A percentile compares a stretch with the other conserved stretches of the same genome.
These are phyloP conservation scores for Paecilomyces dactylethromorphus DNA, from an alignment of 2,329 filamentous ascomycete genomes.

Conservation along the genomic window DNA sequence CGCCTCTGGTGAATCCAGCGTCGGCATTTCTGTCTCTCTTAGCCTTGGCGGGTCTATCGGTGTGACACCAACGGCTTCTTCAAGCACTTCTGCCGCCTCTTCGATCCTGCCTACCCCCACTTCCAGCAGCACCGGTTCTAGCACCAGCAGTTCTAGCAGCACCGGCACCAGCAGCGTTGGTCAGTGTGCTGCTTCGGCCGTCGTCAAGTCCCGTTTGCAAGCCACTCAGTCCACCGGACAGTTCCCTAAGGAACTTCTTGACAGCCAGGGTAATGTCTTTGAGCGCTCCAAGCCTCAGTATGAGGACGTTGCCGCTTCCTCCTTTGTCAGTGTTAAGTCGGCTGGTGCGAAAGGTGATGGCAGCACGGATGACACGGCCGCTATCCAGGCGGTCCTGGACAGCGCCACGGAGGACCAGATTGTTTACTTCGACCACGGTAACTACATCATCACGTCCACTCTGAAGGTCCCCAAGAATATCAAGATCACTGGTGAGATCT, in stretches of 20 bases:
- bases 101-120: neutral
- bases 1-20: neutral
- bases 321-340: constrained; percentile 77
- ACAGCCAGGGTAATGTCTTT: constrained; percentile 62
- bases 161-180: neutral
- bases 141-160: constrained; percentile 6
- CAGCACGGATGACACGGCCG: constrained; percentile 74
- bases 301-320: constrained; percentile 55
- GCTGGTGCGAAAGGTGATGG: constrained; percentile 85
- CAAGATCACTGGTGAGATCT: constrained; percentile 85
- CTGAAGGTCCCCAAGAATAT: constrained; percentile 63
- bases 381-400: constrained; percentile 73
- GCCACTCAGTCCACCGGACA: constrained; percentile 43
- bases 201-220: constrained; percentile 49
- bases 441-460: constrained; percentile 56
- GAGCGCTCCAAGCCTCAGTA: constrained; percentile 89
- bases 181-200: constrained; percentile 20
- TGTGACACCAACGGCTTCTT: neutral
- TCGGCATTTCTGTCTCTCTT: neutral
- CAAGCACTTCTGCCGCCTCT: constrained; percentile 1
- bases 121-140: neutral
- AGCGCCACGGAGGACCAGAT: constrained; percentile 54
- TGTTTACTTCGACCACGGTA: constrained; percentile 59
- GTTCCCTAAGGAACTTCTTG: constrained; percentile 60
- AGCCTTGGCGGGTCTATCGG: neutral